A percentile compares a stretch with the other conserved stretches of the same genome.
phyloP scores from a whole-genome alignment of 179 eudicot species.

The Sideroxylon spinosum region DNA sequence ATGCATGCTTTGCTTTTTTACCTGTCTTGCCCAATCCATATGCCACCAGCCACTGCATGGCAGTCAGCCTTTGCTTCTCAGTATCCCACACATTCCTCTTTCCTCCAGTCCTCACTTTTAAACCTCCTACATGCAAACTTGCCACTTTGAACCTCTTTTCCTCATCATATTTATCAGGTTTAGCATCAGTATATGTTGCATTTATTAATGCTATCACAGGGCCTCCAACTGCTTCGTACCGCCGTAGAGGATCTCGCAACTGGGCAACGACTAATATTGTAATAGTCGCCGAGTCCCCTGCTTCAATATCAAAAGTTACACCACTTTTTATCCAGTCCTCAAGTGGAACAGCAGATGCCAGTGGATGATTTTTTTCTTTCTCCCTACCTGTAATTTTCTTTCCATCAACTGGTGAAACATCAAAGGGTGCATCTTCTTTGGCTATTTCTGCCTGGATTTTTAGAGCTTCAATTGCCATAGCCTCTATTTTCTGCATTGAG shows the following conservation, averaged over 20 bases:
- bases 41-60: conserved; percentile 88
- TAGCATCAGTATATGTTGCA: conserved; percentile 30
- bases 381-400: conserved; percentile 16
- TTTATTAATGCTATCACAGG: conserved; percentile 64
- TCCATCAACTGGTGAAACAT: conserved; percentile 61
- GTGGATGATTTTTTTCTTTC: conserved; percentile 30
- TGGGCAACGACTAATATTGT: conserved; percentile 48
- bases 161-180: conserved; percentile 26
- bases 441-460: conserved; percentile 79
- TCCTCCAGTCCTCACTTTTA: conserved; percentile 49
- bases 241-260: conserved; percentile 75
- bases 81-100: conserved; percentile 68
- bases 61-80: conserved; percentile 83
- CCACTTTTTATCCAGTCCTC: conserved; percentile 66
- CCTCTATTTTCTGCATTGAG: conserved; percentile 84
- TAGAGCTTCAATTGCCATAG: conserved; percentile 72
- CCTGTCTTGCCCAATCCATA: conserved; percentile 58
- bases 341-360: conserved; percentile 55
- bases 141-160: conserved; percentile 48
- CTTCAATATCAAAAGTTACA: neutral
- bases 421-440: conserved; percentile 80
- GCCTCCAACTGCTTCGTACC: conserved; percentile 85
- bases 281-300: conserved; percentile 24
- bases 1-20: conserved; percentile 43
- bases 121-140: conserved; percentile 74